Evolutionary conservation across 352 stramenopile species (phyloP).

Genomic region (Phytophthora rubi): DNA sequence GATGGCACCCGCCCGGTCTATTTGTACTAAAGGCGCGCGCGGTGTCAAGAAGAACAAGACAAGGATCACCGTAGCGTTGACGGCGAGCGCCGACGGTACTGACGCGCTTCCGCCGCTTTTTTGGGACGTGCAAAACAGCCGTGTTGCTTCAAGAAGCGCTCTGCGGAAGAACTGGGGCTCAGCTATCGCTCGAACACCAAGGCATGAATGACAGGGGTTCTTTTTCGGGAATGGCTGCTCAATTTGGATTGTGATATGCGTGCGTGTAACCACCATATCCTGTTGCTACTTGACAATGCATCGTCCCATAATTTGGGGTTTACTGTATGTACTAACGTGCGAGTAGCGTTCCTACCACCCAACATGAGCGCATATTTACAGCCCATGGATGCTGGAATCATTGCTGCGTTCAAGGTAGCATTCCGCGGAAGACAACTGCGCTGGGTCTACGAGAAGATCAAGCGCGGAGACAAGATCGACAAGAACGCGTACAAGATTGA

Average conservation of each 20-base stretch:
- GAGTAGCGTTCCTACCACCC: not conserved
- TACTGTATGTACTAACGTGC: not conserved
- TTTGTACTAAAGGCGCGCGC: too few relatives aligned
- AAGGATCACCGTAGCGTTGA: too few relatives aligned
- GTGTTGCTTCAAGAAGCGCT: not conserved
- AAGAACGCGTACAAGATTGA: too few relatives aligned
- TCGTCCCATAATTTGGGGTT: not conserved
- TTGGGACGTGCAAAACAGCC: too few relatives aligned
- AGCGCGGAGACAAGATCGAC: too few relatives aligned
- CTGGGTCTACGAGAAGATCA: too few relatives aligned
- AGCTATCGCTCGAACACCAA: not conserved
- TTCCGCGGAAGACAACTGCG: too few relatives aligned
- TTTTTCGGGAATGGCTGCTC: constrained; percentile 5
- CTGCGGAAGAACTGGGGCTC: not conserved
- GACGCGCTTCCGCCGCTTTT: too few relatives aligned
- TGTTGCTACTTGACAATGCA: constrained; percentile 6
- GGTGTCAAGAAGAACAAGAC: too few relatives aligned
- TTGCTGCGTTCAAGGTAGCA: not conserved
- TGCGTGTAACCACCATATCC: not conserved
- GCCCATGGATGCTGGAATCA: constrained; percentile 2
- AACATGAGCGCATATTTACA: constrained; percentile 4
- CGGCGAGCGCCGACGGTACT: too few relatives aligned
- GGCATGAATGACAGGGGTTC: constrained; percentile 4
- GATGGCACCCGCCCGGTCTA: too few relatives aligned
- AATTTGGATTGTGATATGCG: constrained; percentile 7